A percentile compares a stretch with the other conserved stretches of the same genome.
phyloP scores from a whole-genome alignment of 1,139 yeast genomes.

The Saccharomyces pastorianus region DNA sequence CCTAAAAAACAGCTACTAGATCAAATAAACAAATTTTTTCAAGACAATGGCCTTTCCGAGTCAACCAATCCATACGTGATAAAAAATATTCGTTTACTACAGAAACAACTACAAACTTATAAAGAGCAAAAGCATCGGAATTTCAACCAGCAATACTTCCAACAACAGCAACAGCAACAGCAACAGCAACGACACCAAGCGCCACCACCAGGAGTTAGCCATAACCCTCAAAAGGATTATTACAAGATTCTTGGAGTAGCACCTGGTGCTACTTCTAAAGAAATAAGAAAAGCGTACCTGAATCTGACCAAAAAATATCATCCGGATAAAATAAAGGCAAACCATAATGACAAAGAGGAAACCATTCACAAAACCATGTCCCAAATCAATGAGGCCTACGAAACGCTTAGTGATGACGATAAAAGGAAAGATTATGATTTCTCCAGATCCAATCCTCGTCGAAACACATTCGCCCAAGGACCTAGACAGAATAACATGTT shows the following conservation, averaged over 20 bases:
- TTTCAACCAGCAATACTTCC: conserved; percentile 30
- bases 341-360: conserved; percentile 58
- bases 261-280: conserved; percentile 59
- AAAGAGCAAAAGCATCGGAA: conserved; percentile 34
- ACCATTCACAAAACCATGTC: conserved; percentile 81
- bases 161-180: conserved; percentile 44
- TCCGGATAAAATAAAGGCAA: conserved; percentile 78
- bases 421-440: conserved; percentile 57
- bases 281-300: conserved; percentile 77
- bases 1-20: conserved; percentile 9
- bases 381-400: conserved; percentile 89
- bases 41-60: conserved; percentile 15
- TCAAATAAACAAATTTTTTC: conserved; percentile 18
- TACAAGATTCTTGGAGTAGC: conserved; percentile 70
- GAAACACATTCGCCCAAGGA: neutral
- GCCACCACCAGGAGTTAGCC: conserved; percentile 32
- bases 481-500: neutral
- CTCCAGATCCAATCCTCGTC: conserved; percentile 24
- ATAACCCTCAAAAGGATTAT: conserved; percentile 53
- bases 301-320: conserved; percentile 72
- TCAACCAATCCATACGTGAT: conserved; percentile 15
- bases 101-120: conserved; percentile 12
- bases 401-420: conserved; percentile 63
- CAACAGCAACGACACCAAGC: conserved; percentile 36
- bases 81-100: conserved; percentile 10